phyloP scores from a whole-genome alignment of 176 grass and related monocot species.

The Poa annua region DNA sequence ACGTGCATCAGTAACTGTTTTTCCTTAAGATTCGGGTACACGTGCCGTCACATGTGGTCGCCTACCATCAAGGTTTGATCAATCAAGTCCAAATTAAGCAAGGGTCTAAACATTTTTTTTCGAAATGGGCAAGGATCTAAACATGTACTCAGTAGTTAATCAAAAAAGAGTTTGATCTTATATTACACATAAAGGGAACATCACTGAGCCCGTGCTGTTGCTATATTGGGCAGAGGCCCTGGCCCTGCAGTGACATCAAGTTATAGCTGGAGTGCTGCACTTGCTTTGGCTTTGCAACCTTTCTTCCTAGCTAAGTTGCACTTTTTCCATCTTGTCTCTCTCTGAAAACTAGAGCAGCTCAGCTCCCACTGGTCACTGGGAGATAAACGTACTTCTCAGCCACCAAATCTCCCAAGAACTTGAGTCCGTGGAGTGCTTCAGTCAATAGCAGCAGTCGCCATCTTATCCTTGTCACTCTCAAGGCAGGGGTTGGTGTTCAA shows the following conservation, averaged over 20 bases:
- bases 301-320: slow-evolving; percentile 26
- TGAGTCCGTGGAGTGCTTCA: slow-evolving; percentile 15
- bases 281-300: background rate
- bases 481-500: slow-evolving; percentile 40
- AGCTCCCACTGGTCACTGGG: background rate
- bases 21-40: too few relatives aligned
- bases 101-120: background rate
- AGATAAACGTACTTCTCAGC: slow-evolving; percentile 37
- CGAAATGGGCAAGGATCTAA: background rate
- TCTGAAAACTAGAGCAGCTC: background rate
- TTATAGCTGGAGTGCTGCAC: background rate
- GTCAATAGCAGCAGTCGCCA: slow-evolving; percentile 44
- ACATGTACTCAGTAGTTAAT: background rate
- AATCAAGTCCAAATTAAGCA: background rate
- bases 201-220: slow-evolving; percentile 2
- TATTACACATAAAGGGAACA: slow-evolving; percentile 28
- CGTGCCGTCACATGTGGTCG: too few relatives aligned
- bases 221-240: slow-evolving; percentile 13
- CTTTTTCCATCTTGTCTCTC: slow-evolving; percentile 33
- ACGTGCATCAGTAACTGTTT: background rate
- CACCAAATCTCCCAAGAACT: slow-evolving; percentile 36
- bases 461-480: slow-evolving; percentile 53
- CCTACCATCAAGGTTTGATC: background rate
- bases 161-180: background rate
- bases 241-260: slow-evolving; percentile 28